Conservation (phyloP, 805 yeast species). For the Candida boleticola region DNA sequence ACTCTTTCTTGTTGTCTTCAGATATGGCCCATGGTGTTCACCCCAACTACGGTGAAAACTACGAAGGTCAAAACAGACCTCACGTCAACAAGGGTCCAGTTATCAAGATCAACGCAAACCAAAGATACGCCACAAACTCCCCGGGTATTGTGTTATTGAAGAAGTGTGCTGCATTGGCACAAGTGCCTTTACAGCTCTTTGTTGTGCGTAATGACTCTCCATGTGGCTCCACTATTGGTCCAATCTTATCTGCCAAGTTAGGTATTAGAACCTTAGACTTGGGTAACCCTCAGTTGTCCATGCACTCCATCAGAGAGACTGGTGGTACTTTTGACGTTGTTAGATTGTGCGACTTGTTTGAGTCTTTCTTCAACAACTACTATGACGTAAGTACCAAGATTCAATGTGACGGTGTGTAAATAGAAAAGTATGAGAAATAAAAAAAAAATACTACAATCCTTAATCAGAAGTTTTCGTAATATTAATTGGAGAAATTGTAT, state of each 20-base stretch:
- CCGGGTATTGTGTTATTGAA: conserved; percentile 81
- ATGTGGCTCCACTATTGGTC: conserved; percentile 97
- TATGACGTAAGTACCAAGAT: conserved; percentile 27
- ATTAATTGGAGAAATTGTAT: too few relatives aligned
- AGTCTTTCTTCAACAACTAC: conserved; percentile 51
- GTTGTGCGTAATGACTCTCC: conserved; percentile 93
- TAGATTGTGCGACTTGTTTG: conserved; percentile 59
- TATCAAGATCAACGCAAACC: conserved; percentile 90
- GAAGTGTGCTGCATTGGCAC: conserved; percentile 60
- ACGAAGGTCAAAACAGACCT: conserved; percentile 81
- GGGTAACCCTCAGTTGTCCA: conserved; percentile 88
- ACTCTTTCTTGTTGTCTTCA: conserved; percentile 85
- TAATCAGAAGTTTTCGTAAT: too few relatives aligned
- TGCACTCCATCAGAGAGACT: conserved; percentile 94
- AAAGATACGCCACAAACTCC: conserved; percentile 91
- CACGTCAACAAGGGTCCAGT: conserved; percentile 87
- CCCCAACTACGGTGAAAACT: conserved; percentile 78
- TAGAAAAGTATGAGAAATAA: too few relatives aligned
- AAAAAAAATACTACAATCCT: too few relatives aligned
- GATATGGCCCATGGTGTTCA: conserved; percentile 98
- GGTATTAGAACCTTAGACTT: conserved; percentile 87
- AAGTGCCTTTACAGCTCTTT: conserved; percentile 85
- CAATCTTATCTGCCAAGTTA: conserved; percentile 80
- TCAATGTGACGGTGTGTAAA: conserved; percentile 19
- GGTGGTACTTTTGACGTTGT: conserved; percentile 77